These are phyloP conservation scores for Rhodotorula sp. DNA, from an alignment of 1,284 basidiomycete species.

Conservation along the genomic window DNA sequence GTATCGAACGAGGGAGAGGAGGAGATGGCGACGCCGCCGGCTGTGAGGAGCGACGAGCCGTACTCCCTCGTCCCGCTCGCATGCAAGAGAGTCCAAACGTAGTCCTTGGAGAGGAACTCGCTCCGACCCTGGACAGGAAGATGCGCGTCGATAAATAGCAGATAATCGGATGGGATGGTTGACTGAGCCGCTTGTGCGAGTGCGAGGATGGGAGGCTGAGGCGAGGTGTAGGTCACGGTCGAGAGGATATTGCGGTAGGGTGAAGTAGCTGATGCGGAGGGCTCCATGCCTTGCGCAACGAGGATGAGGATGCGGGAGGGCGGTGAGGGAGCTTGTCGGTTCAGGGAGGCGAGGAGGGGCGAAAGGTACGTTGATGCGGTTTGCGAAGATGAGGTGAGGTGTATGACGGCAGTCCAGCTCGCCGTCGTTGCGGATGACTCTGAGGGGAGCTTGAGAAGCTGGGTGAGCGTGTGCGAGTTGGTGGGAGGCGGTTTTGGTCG, in stretches of 20 bases:
- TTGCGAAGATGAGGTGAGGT: slow-evolving; percentile 27
- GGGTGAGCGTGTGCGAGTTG: slow-evolving; percentile 19
- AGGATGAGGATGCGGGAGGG: slow-evolving; percentile 28
- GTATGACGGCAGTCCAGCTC: slow-evolving; percentile 31
- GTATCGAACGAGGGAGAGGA: not conserved
- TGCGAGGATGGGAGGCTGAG: slow-evolving; percentile 8
- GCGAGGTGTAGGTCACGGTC: slow-evolving; percentile 1
- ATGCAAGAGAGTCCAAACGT: slow-evolving; percentile 25
- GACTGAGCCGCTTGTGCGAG: slow-evolving; percentile 6
- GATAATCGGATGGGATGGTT: slow-evolving; percentile 1
- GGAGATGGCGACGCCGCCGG: slow-evolving; percentile 27
- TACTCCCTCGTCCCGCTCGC: slow-evolving; percentile 35
- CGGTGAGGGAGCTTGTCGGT: slow-evolving; percentile 12
- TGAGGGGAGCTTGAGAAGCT: slow-evolving; percentile 30
- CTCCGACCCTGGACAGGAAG: not conserved
- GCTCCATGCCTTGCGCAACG: slow-evolving; percentile 13
- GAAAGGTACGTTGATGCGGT: slow-evolving; percentile 8
- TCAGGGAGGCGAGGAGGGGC: slow-evolving; percentile 18
- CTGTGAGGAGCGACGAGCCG: slow-evolving; percentile 17
- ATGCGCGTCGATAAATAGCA: slow-evolving; percentile 32
- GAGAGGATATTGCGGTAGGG: slow-evolving; percentile 5
- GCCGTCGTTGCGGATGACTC: slow-evolving; percentile 6
- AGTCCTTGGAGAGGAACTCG: not conserved
- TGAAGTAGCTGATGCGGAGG: not conserved
- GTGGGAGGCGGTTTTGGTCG: slow-evolving; percentile 20